A percentile compares a stretch with the other conserved stretches of the same genome.
Evolutionary conservation across 257 asterid species (phyloP).

Genomic region (Nyctanthes arbortristis): DNA sequence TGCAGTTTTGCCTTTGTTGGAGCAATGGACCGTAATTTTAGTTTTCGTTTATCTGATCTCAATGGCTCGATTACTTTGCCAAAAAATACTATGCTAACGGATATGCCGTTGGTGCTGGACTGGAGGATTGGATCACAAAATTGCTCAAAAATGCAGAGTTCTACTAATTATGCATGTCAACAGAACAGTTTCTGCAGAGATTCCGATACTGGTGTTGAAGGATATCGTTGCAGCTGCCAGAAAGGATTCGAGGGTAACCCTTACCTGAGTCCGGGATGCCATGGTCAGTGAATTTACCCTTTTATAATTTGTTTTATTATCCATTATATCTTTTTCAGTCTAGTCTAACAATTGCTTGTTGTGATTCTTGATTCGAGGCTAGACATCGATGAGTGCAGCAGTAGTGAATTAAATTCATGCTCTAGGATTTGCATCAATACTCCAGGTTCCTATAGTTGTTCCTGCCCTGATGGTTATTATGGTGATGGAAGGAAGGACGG

Average conservation of each 20-base stretch:
- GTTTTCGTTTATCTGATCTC: slow-evolving; percentile 11
- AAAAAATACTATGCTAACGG: neutral
- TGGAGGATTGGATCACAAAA: slow-evolving; percentile 23
- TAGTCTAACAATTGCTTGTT: neutral
- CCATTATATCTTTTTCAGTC: neutral
- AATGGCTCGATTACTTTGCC: neutral
- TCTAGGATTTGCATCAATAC: slow-evolving; percentile 15
- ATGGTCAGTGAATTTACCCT: slow-evolving; percentile 7
- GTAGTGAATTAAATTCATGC: slow-evolving; percentile 1
- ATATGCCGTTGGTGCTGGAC: slow-evolving; percentile 23
- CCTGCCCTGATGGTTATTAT: slow-evolving; percentile 4
- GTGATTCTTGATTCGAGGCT: neutral
- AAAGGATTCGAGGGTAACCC: slow-evolving; percentile 31
- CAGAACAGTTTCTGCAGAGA: slow-evolving; percentile 13
- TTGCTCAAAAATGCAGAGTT: slow-evolving; percentile 8
- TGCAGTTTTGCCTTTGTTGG: slow-evolving; percentile 23
- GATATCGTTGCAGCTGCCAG: slow-evolving; percentile 23
- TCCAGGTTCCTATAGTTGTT: slow-evolving; percentile 14
- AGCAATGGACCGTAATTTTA: neutral
- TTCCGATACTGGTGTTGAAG: slow-evolving; percentile 10
- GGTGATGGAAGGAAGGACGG: slow-evolving; percentile 22
- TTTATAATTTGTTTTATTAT: neutral
- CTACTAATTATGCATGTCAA: slow-evolving; percentile 16
- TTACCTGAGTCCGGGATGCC: slow-evolving; percentile 29
- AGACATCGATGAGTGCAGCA: slow-evolving; percentile 15